Evolutionary conservation across 495 filamentous ascomycete species (phyloP).

Genomic region (Penicillium lividum): DNA sequence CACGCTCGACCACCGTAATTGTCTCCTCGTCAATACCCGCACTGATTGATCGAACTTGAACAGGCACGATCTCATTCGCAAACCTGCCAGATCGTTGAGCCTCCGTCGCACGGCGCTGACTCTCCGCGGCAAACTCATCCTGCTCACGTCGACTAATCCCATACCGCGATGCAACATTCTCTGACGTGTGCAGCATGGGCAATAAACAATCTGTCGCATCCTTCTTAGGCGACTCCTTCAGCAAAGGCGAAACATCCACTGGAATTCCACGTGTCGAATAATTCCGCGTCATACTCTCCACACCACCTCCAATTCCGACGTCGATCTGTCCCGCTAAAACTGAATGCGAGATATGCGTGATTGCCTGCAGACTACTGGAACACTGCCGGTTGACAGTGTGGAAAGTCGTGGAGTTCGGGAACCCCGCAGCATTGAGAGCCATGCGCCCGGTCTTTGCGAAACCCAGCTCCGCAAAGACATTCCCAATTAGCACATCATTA

Average conservation of each 20-base stretch:
- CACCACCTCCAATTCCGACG: conserved; percentile 80
- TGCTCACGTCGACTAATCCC: conserved; percentile 71
- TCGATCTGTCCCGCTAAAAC: conserved; percentile 71
- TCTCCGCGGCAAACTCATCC: conserved; percentile 76
- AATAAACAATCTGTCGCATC: conserved; percentile 85
- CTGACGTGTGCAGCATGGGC: conserved; percentile 88
- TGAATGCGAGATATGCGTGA: conserved; percentile 67
- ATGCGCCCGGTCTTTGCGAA: conserved; percentile 89
- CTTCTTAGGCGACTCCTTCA: conserved; percentile 62
- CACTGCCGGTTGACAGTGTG: conserved; percentile 89
- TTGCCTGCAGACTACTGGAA: conserved; percentile 70
- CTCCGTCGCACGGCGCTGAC: conserved; percentile 66
- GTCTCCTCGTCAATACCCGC: conserved; percentile 57
- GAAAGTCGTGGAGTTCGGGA: conserved; percentile 70
- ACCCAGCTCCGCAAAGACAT: conserved; percentile 86
- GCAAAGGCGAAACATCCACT: conserved; percentile 68
- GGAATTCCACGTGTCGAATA: conserved; percentile 84
- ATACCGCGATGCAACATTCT: conserved; percentile 84
- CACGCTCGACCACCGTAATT: conserved; percentile 55
- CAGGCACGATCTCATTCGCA: conserved; percentile 74
- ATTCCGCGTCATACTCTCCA: conserved; percentile 92
- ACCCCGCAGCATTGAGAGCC: conserved; percentile 81
- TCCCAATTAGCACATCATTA: conserved; percentile 81
- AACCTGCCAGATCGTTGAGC: conserved; percentile 74
- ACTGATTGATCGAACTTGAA: conserved; percentile 59